A percentile compares a stretch with the other conserved stretches of the same genome.
These are phyloP conservation scores for Leptographium lundbergii DNA, from an alignment of 2,329 filamentous ascomycete genomes.

Conservation along the genomic window DNA sequence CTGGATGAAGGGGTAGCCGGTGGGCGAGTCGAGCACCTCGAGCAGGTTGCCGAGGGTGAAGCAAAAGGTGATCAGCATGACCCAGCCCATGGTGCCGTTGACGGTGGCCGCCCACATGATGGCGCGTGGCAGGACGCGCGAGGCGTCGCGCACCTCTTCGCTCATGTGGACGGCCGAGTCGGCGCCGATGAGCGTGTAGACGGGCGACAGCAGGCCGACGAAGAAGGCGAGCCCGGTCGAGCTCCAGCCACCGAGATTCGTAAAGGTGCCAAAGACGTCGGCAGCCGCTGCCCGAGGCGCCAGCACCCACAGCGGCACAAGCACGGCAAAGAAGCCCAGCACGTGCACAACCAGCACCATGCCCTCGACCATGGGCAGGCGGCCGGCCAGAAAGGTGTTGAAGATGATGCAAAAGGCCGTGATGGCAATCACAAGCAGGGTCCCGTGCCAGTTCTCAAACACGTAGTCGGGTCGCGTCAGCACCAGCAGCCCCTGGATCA, in stretches of 20 bases:
- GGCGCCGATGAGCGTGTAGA: slow-evolving; percentile 23
- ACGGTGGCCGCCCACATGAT: slow-evolving; percentile 22
- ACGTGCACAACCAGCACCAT: slow-evolving; percentile 37
- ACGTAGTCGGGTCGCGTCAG: slow-evolving; percentile 27
- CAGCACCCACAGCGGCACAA: slow-evolving; percentile 17
- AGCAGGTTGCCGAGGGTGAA: slow-evolving; percentile 21
- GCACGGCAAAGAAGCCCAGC: slow-evolving; percentile 26
- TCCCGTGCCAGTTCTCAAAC: slow-evolving; percentile 32
- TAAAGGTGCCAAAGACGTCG: slow-evolving; percentile 30
- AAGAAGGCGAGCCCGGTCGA: slow-evolving; percentile 31
- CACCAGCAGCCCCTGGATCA: slow-evolving; percentile 32
- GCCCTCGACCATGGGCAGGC: slow-evolving; percentile 37
- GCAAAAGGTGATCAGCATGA: slow-evolving; percentile 24
- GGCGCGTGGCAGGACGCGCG: slow-evolving; percentile 20
- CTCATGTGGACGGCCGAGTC: slow-evolving; percentile 24
- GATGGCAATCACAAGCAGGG: slow-evolving; percentile 34
- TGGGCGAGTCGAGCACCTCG: slow-evolving; percentile 20
- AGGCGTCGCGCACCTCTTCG: slow-evolving; percentile 26
- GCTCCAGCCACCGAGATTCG: slow-evolving; percentile 35
- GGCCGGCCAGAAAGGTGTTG: slow-evolving; percentile 33
- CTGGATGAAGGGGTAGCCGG: slow-evolving; percentile 45
- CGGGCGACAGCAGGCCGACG: slow-evolving; percentile 28
- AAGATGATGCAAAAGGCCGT: slow-evolving; percentile 32
- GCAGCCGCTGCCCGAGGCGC: slow-evolving; percentile 12
- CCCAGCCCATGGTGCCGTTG: slow-evolving; percentile 24